phyloP scores from a whole-genome alignment of 768 basidiomycete species.

The Hypsizygus marmoreus region DNA sequence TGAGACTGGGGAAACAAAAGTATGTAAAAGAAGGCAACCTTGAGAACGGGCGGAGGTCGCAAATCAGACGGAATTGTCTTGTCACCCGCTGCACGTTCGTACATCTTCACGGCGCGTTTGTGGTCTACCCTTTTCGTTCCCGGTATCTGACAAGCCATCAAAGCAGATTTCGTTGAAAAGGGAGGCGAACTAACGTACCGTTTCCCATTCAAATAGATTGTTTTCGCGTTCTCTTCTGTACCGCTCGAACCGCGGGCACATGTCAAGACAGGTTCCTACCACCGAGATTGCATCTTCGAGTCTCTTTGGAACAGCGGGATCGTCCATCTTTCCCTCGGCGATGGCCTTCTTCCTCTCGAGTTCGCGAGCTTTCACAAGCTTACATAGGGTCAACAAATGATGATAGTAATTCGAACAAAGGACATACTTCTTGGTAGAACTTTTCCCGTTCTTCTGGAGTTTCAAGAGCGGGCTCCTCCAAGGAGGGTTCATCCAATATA shows the following conservation, averaged over 20 bases:
- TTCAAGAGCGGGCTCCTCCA: slow-evolving; percentile 57
- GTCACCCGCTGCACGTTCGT: slow-evolving; percentile 93
- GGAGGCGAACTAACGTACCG: slow-evolving; percentile 56
- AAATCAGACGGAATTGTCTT: slow-evolving; percentile 90
- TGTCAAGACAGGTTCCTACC: slow-evolving; percentile 87
- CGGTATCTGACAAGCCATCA: slow-evolving; percentile 61
- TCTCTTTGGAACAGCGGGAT: slow-evolving; percentile 75
- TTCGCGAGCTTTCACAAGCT: slow-evolving; percentile 78
- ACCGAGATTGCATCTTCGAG: slow-evolving; percentile 92
- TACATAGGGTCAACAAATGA: slow-evolving; percentile 22
- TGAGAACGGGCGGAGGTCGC: slow-evolving; percentile 82
- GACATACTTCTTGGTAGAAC: slow-evolving; percentile 72
- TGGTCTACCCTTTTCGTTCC: slow-evolving; percentile 88
- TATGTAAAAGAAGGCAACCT: slow-evolving; percentile 40
- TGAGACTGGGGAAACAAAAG: slow-evolving; percentile 6
- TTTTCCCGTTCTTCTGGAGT: slow-evolving; percentile 64
- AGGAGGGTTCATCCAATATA: slow-evolving; percentile 27
- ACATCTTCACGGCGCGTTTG: slow-evolving; percentile 88
- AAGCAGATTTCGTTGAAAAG: slow-evolving; percentile 32
- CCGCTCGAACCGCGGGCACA: slow-evolving; percentile 94
- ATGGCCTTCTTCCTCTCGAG: slow-evolving; percentile 73
- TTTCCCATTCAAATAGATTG: slow-evolving; percentile 85
- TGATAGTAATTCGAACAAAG: slow-evolving; percentile 14
- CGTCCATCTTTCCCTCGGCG: slow-evolving; percentile 84
- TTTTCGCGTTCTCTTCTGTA: slow-evolving; percentile 90